Conservation (phyloP, 331 rosid species). For the Cydonia oblonga region DNA sequence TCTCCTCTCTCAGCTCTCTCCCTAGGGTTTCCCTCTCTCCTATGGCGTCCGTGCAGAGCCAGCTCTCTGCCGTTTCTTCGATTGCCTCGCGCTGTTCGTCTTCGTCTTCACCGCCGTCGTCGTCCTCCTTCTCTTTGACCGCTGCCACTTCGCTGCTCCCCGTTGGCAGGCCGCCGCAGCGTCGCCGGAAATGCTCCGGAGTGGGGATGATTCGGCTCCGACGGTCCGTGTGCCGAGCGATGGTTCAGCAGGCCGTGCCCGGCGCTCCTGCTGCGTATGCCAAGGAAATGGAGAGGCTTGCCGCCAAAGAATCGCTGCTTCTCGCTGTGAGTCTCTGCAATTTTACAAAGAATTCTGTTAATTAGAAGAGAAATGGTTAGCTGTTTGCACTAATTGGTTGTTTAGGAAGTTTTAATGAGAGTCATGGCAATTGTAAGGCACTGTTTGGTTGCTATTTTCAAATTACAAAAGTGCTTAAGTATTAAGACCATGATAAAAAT, state of each 20-base stretch:
- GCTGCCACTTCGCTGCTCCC: constrained; percentile 8
- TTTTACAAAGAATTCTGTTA: neutral
- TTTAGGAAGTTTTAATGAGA: neutral
- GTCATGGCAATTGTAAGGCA: neutral
- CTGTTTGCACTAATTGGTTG: neutral
- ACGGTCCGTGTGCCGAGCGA: constrained; percentile 38
- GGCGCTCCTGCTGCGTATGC: constrained; percentile 90
- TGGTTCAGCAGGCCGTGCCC: constrained; percentile 73
- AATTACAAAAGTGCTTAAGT: neutral
- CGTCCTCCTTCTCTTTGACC: neutral
- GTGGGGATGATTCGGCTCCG: constrained; percentile 6
- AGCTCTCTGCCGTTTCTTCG: constrained; percentile 32
- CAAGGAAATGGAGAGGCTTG: constrained; percentile 96
- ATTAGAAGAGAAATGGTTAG: neutral
- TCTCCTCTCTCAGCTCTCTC: neutral
- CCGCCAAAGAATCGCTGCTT: constrained; percentile 96
- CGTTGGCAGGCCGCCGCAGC: constrained; percentile 1
- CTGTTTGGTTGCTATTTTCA: neutral
- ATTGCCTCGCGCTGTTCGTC: constrained; percentile 22
- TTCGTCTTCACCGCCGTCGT: neutral
- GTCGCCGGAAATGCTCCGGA: constrained; percentile 10
- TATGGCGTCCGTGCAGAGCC: constrained; percentile 52
- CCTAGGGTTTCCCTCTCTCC: constrained; percentile 1
- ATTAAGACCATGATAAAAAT: too few relatives aligned
- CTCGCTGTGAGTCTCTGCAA: constrained; percentile 59